Percentiles rank a stretch among this genome's conserved stretches.
phyloP scores from a whole-genome alignment of 805 yeast genomes.

The Kuraishia hungarica region DNA sequence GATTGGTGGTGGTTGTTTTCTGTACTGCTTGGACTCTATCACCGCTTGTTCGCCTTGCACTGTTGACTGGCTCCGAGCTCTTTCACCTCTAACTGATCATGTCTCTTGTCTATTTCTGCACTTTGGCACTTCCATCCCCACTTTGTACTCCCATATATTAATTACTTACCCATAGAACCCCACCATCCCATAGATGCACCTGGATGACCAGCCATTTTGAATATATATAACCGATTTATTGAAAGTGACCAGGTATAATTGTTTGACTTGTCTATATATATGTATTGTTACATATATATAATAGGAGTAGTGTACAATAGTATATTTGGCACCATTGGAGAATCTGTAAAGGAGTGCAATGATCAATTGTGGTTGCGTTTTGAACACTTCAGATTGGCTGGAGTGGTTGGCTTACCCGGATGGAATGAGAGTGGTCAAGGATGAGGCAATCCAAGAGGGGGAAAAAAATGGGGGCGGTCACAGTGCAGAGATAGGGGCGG shows the following conservation, averaged over 20 bases:
- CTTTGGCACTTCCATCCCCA: no score
- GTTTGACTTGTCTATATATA: no score
- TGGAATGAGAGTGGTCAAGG: not conserved
- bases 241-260: no score
- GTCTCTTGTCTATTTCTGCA: no score
- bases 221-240: constrained; percentile 5
- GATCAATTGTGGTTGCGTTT: not conserved
- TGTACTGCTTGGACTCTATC: no score
- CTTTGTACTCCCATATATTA: not conserved
- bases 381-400: not conserved
- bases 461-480: not conserved
- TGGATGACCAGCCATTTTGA: constrained; percentile 58
- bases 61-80: no score
- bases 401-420: not conserved
- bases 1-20: no score
- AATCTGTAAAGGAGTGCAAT: not conserved
- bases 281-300: no score
- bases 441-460: not conserved
- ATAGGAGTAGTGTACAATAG: no score
- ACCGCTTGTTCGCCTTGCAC: no score
- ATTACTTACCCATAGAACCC: constrained; percentile 69
- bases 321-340: not conserved
- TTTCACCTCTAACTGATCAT: no score
- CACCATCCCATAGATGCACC: constrained; percentile 95
- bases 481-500: not conserved